These are phyloP conservation scores for Gamsiella multidivaricata DNA, from an alignment of 192 early-diverging fungal species.

Conservation along the genomic window DNA sequence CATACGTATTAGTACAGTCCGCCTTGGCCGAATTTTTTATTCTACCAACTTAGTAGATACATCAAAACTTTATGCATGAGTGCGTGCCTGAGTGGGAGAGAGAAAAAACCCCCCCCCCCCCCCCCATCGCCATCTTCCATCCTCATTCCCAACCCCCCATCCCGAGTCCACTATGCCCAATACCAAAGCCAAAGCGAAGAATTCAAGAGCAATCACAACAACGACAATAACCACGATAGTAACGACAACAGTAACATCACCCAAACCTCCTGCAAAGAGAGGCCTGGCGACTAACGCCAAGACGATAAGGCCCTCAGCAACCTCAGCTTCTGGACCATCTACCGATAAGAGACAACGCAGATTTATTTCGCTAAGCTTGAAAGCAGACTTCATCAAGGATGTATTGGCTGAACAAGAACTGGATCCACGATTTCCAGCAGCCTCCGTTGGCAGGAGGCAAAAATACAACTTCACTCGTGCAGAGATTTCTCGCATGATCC, in stretches of 20 bases:
- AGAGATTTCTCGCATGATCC: background rate
- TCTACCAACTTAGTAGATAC: no score
- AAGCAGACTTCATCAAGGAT: background rate
- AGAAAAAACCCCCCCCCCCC: no score
- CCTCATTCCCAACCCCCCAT: no score
- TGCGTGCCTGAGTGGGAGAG: no score
- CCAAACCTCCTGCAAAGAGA: background rate
- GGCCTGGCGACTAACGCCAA: background rate
- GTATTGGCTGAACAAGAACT: background rate
- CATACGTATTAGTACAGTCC: no score
- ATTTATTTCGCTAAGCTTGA: background rate
- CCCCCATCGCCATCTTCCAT: no score
- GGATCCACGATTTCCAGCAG: background rate
- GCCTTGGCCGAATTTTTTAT: no score
- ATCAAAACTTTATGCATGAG: no score
- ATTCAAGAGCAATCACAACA: no score
- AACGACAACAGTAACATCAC: background rate
- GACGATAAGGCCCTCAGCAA: background rate
- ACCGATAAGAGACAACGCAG: background rate
- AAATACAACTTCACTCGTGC: background rate
- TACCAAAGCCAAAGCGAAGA: no score
- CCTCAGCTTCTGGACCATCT: background rate
- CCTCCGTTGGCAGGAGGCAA: background rate
- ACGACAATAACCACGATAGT: background rate
- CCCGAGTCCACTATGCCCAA: no score